Percentiles rank a stretch among this genome's conserved stretches.
phyloP scores from a whole-genome alignment of 345 rosid species.

The Bruguiera gymnorhiza region DNA sequence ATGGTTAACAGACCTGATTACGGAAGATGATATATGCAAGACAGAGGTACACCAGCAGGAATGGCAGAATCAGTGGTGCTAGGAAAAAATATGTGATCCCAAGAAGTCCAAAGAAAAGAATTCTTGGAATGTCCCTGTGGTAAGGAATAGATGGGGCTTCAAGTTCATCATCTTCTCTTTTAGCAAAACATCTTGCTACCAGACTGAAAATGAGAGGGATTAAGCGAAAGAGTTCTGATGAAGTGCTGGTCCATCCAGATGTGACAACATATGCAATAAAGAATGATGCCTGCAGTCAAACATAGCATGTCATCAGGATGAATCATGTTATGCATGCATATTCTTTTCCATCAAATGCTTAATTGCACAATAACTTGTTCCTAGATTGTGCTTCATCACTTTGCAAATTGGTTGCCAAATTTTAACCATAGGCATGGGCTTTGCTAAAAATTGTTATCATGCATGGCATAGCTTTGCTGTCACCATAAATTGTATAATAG shows the following conservation, averaged over 20 bases:
- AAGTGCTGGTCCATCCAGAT: slow-evolving; percentile 89
- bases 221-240: slow-evolving; percentile 82
- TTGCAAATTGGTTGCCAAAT: no score
- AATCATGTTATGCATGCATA: background rate
- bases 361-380: no score
- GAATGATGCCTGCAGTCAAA: slow-evolving; percentile 70
- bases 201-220: slow-evolving; percentile 62
- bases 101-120: slow-evolving; percentile 86
- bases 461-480: background rate
- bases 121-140: slow-evolving; percentile 78
- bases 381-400: no score
- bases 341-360: no score
- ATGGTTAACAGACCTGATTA: slow-evolving; percentile 61
- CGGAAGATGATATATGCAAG: slow-evolving; percentile 78
- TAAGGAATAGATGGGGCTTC: slow-evolving; percentile 72
- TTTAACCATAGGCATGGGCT: background rate
- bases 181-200: slow-evolving; percentile 46
- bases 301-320: background rate
- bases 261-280: slow-evolving; percentile 94
- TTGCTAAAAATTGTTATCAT: background rate
- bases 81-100: slow-evolving; percentile 90
- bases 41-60: slow-evolving; percentile 76
- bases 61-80: slow-evolving; percentile 91
- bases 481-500: background rate
- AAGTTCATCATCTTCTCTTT: slow-evolving; percentile 48